Conservation (phyloP, 176 grass and related monocot species). For the Triticum aestivum region IWGSC_CS_RefSeq_v2.1 NC_057797.1:421084418-421084917, state of each 20-base stretch:
- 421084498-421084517: neutral
- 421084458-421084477: neutral
- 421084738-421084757: neutral
- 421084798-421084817: neutral
- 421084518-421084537: neutral
- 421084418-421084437: neutral
- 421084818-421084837: neutral
- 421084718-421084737: neutral
- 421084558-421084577: neutral
- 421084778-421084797: neutral
- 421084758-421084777: neutral
- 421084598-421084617: no score
- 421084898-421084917: neutral
- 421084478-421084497: no score
- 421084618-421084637: neutral
- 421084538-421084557: neutral
- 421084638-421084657: neutral
- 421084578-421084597: no score
- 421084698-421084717: neutral
- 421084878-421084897: neutral
- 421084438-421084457: conserved; percentile 12
- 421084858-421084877: neutral
- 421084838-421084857: neutral
- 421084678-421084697: neutral
- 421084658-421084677: neutral